phyloP scores from a whole-genome alignment of 768 basidiomycete genomes.

The Trametes elegans region DNA sequence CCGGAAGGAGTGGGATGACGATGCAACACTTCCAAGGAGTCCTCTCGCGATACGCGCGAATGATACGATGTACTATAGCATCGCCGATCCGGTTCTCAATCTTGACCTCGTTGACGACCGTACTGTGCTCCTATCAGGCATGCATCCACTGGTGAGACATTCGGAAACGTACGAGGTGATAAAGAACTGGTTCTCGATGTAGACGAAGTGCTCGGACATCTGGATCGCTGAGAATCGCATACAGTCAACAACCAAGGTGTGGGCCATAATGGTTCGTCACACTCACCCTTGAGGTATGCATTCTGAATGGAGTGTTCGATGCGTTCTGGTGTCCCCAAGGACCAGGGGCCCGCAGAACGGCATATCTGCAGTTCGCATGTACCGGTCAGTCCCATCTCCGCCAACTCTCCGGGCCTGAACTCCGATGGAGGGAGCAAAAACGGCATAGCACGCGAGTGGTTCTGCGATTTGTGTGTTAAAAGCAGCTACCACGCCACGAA shows the following conservation, averaged over 20 bases:
- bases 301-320: slow-evolving; percentile 93
- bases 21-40: slow-evolving; percentile 92
- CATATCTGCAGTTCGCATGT: slow-evolving; percentile 98
- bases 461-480: slow-evolving; percentile 43
- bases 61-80: slow-evolving; percentile 87
- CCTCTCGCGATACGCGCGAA: slow-evolving; percentile 77
- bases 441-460: slow-evolving; percentile 89
- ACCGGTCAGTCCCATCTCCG: slow-evolving; percentile 80
- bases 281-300: slow-evolving; percentile 83
- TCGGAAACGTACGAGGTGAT: slow-evolving; percentile 65
- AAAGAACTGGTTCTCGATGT: slow-evolving; percentile 96
- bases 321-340: slow-evolving; percentile 81
- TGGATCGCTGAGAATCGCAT: too few relatives aligned
- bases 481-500: background rate
- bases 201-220: slow-evolving; percentile 94
- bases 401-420: slow-evolving; percentile 78
- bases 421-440: slow-evolving; percentile 93
- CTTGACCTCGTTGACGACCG: slow-evolving; percentile 77
- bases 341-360: slow-evolving; percentile 95
- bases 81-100: slow-evolving; percentile 95
- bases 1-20: slow-evolving; percentile 87
- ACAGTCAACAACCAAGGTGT: too few relatives aligned
- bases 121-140: slow-evolving; percentile 42
- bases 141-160: background rate
- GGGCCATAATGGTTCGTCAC: too few relatives aligned